Evolutionary conservation across 768 basidiomycete genomes (phyloP).

Genomic region (Lanmaoa pseudosensibilis): DNA sequence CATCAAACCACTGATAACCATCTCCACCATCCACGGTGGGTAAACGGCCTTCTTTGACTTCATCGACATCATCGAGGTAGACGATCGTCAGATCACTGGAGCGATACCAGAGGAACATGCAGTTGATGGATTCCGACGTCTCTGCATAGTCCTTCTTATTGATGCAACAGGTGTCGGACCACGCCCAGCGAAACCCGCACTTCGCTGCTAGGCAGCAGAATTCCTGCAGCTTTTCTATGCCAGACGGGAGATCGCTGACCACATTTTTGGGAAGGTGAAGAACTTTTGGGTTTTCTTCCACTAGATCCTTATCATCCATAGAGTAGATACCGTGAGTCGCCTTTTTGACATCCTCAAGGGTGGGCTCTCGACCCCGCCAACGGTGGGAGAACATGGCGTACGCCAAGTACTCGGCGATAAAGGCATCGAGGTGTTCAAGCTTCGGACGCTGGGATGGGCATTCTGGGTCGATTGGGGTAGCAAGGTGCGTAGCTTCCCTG

Average conservation of each 20-base stretch:
- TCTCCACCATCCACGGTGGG: background rate
- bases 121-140: constrained; percentile 30
- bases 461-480: background rate
- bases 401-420: constrained; percentile 23
- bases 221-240: constrained; percentile 28
- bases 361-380: constrained; percentile 21
- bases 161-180: constrained; percentile 32
- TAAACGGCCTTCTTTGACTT: constrained; percentile 20
- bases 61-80: constrained; percentile 29
- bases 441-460: background rate
- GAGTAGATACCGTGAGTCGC: constrained; percentile 19
- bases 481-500: background rate
- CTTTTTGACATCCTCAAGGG: constrained; percentile 17
- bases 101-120: constrained; percentile 31
- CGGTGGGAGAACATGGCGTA: constrained; percentile 32
- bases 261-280: background rate
- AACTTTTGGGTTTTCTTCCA: background rate
- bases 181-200: constrained; percentile 34
- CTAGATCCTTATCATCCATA: constrained; percentile 1
- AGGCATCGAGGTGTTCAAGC: constrained; percentile 2
- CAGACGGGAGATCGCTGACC: background rate
- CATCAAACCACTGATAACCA: constrained; percentile 14
- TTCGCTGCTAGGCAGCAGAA: constrained; percentile 30
- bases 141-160: constrained; percentile 25
- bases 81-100: constrained; percentile 29